Evolutionary conservation across 2,329 filamentous ascomycete genomes (phyloP).

Genomic region (Botryotinia convoluta): DNA sequence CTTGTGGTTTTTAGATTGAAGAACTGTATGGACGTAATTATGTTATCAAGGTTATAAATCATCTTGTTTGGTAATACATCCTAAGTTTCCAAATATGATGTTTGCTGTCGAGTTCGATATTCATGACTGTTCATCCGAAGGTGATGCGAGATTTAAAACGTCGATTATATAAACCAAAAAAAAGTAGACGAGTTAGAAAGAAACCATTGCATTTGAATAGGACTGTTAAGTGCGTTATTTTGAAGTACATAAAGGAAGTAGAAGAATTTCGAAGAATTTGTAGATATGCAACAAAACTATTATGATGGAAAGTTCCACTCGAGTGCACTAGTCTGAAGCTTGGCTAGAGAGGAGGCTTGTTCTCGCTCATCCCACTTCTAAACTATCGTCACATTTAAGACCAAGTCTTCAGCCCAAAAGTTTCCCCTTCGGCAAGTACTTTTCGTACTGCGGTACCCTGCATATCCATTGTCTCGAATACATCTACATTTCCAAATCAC

Average conservation of each 20-base stretch:
- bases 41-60: background rate
- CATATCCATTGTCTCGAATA: constrained; percentile 6
- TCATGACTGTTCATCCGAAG: background rate
- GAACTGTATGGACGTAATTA: background rate
- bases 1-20: background rate
- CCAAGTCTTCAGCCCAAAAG: constrained; percentile 28
- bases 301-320: background rate
- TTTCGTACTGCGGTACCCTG: background rate
- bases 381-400: background rate
- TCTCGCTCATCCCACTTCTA: background rate
- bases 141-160: background rate
- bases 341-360: background rate
- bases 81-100: background rate
- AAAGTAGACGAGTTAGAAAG: fast-evolving
- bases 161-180: background rate
- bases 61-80: background rate
- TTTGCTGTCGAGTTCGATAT: background rate
- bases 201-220: background rate
- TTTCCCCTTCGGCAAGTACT: constrained; percentile 12
- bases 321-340: background rate
- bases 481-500: constrained; percentile 3
- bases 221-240: background rate
- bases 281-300: background rate
- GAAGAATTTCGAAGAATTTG: background rate
- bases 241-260: background rate